A percentile compares a stretch with the other conserved stretches of the same genome.
These are phyloP conservation scores for Polyplosphaeria fusca DNA, from an alignment of 495 filamentous ascomycete species.

Conservation along the genomic window DNA sequence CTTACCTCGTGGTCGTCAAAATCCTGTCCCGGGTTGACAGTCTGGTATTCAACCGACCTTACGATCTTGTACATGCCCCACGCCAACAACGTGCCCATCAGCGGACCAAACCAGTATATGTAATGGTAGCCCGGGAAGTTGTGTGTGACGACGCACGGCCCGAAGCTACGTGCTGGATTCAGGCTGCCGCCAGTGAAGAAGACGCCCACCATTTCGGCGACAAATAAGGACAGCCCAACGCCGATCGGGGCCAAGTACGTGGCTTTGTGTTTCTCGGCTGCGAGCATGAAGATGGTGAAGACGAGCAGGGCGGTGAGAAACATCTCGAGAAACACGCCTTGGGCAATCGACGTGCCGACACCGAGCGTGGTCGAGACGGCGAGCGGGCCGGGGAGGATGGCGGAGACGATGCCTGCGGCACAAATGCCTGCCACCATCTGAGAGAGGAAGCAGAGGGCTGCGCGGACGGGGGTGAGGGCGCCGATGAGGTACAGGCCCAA, in stretches of 20 bases:
- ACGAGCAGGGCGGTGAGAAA: conserved; percentile 76
- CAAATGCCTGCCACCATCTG: conserved; percentile 61
- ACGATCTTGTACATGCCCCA: conserved; percentile 43
- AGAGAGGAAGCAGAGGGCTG: conserved; percentile 49
- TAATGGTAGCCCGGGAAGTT: conserved; percentile 66
- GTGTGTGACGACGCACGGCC: conserved; percentile 62
- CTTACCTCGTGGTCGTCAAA: conserved; percentile 39
- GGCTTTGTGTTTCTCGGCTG: conserved; percentile 75
- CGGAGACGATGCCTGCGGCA: conserved; percentile 58
- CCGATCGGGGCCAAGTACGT: conserved; percentile 78
- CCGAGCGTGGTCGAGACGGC: conserved; percentile 59
- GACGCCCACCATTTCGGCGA: conserved; percentile 65
- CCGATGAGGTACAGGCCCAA: conserved; percentile 57
- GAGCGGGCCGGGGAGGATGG: conserved; percentile 60
- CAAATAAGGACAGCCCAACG: conserved; percentile 70
- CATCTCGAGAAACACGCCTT: conserved; percentile 75
- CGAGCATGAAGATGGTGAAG: conserved; percentile 78
- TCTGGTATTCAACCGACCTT: conserved; percentile 66
- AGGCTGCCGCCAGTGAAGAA: conserved; percentile 70
- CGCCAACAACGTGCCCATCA: conserved; percentile 40
- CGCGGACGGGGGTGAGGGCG: conserved; percentile 52
- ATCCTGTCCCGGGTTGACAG: conserved; percentile 76
- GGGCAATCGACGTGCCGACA: conserved; percentile 54
- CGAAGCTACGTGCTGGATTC: conserved; percentile 69
- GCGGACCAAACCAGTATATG: conserved; percentile 56